Percentiles rank a stretch among this genome's conserved stretches.
Conservation (phyloP, 192 early-diverging fungal species). For the Dissophora globulifera region DNA sequence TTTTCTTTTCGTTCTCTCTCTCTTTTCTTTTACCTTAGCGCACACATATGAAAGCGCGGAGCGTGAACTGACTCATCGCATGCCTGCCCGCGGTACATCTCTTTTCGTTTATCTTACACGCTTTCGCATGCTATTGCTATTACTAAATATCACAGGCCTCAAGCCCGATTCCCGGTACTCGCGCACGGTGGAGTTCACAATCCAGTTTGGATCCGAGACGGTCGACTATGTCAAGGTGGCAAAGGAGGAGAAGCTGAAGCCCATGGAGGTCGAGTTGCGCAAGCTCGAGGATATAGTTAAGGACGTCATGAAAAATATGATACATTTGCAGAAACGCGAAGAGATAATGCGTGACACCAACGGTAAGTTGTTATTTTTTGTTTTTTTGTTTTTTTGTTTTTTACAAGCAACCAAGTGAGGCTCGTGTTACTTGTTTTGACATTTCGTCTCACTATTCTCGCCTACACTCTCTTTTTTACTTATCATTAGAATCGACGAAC, state of each 20-base stretch:
- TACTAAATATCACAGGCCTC: slow-evolving; percentile 54
- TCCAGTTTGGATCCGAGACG: slow-evolving; percentile 89
- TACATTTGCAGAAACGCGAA: slow-evolving; percentile 84
- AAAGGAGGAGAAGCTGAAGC: slow-evolving; percentile 83
- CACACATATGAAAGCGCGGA: background rate
- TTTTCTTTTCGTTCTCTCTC: background rate
- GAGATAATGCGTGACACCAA: slow-evolving; percentile 88
- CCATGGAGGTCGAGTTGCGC: slow-evolving; percentile 89
- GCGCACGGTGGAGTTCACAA: slow-evolving; percentile 77
- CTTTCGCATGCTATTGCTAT: slow-evolving; percentile 41
- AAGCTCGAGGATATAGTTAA: slow-evolving; percentile 80
- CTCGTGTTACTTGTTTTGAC: slow-evolving; percentile 83
- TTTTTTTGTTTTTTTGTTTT: slow-evolving; percentile 5
- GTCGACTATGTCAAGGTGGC: slow-evolving; percentile 76
- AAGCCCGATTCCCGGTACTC: slow-evolving; percentile 62
- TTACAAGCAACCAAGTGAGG: slow-evolving; percentile 90
- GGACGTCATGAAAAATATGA: slow-evolving; percentile 88
- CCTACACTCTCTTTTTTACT: background rate
- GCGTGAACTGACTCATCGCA: background rate
- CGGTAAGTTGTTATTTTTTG: slow-evolving; percentile 56
- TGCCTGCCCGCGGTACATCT: too few relatives aligned
- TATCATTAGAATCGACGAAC: slow-evolving; percentile 84
- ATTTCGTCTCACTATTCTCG: slow-evolving; percentile 60
- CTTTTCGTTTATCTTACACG: too few relatives aligned
- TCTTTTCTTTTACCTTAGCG: background rate